Evolutionary conservation across 179 eudicot genomes (phyloP), one percentile per base, ranked within the genome.

Genomic region (Spinacia oleracea): DNA sequence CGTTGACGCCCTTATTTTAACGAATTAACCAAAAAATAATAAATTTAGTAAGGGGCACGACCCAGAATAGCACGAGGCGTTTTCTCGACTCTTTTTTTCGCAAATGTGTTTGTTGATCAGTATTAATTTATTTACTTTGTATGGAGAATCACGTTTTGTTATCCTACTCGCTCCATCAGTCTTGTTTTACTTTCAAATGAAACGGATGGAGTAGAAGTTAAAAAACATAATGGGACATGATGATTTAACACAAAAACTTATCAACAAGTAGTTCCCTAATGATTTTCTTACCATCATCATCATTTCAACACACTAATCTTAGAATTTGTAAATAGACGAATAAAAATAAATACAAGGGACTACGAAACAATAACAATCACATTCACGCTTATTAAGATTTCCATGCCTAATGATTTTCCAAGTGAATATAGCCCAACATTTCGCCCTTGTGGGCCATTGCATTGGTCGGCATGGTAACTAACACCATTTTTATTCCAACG

Each of bases 351-450:
- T 3, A 32, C 1, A 10, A 68, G 5, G 50, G 51, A 68, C 72
- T 68, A 31, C n/a, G 15, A 70, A 45, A 64, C 10, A 11, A 9
- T 53, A 53, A 70, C 15, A 45, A 70, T 70, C 58, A 70, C 51
- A 70, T 70, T 70, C 73, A 70, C 56, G 73, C 73, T 70, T 70
- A 70, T 70, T 70, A 70, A 70, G 38, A 25, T 11, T 70, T 70
- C 73, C 73, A 70, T 70, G 73, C 73, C 73, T 70, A 70, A 70
- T 70, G 35, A 70, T 70, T 70, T 70, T 45, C 35, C 73, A 25
- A 70, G 56, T 70, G 35, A 11, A 70, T 46, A 45, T 46, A 25
- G 16, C 9, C 73, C 38, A 70, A 70, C 73, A 70, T 23, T 70
- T 27, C 34, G 9, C 55, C 32, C 46, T 27, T 70, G 73, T 70